These are phyloP conservation scores for Aspergillus uvarum DNA, from an alignment of 2,329 filamentous ascomycete genomes.

Conservation along the genomic window DNA sequence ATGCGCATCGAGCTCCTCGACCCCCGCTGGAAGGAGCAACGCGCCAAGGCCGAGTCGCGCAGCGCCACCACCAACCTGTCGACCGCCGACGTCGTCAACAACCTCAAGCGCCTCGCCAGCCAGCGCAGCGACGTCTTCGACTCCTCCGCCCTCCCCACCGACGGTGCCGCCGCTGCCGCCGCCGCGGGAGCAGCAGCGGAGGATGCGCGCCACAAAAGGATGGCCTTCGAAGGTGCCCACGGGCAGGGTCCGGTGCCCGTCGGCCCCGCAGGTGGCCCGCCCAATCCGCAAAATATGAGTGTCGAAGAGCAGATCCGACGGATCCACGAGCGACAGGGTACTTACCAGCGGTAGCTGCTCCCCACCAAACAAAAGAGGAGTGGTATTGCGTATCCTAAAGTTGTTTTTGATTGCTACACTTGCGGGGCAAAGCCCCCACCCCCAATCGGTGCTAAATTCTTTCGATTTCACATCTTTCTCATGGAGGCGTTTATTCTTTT, in stretches of 20 bases:
- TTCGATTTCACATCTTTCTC: background rate
- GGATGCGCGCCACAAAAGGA: conserved; percentile 73
- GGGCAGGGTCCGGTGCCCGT: conserved; percentile 26
- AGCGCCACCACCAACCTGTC: conserved; percentile 83
- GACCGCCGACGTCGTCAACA: conserved; percentile 84
- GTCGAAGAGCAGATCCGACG: conserved; percentile 81
- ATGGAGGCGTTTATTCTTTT: background rate
- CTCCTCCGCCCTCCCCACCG: conserved; percentile 34
- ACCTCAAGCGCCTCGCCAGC: conserved; percentile 90
- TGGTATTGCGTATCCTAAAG: no score
- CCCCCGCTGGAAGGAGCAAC: conserved; percentile 93
- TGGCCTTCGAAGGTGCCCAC: conserved; percentile 50
- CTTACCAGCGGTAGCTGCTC: background rate
- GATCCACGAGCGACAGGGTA: conserved; percentile 57
- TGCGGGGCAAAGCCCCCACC: no score
- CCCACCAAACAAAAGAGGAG: background rate
- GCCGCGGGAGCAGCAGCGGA: conserved; percentile 61
- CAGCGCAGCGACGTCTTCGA: conserved; percentile 89
- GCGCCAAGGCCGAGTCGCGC: conserved; percentile 80
- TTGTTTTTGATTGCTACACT: no score
- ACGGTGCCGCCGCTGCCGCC: conserved; percentile 47
- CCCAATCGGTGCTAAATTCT: background rate
- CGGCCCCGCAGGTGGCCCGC: conserved; percentile 30
- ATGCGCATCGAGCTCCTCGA: conserved; percentile 94
- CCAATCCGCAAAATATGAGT: conserved; percentile 56